A percentile compares a stretch with the other conserved stretches of the same genome.
These are phyloP conservation scores for Ambrosia trifida DNA, from an alignment of 129 eudicot species.

Conservation along the genomic window DNA sequence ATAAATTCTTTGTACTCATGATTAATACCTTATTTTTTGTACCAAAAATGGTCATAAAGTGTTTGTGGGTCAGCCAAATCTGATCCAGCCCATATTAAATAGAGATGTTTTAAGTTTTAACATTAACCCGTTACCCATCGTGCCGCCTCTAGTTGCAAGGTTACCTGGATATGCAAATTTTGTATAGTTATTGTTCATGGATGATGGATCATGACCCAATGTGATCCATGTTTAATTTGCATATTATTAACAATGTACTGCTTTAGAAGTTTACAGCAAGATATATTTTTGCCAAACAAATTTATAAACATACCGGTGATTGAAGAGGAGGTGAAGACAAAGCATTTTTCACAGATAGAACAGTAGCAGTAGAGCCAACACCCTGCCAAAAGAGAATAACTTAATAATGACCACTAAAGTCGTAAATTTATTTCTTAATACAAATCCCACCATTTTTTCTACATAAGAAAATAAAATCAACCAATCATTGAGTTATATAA, in stretches of 20 bases:
- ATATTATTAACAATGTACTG: slow-evolving; percentile 9
- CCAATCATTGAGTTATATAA: slow-evolving; percentile 20
- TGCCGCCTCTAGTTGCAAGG: too few species aligned
- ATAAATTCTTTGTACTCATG: too few species aligned
- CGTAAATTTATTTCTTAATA: slow-evolving; percentile 1
- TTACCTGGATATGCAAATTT: too few species aligned
- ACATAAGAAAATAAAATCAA: slow-evolving; percentile 21
- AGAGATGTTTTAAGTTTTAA: too few species aligned
- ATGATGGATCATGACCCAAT: neutral
- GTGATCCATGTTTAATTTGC: slow-evolving; percentile 15
- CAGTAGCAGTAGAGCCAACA: slow-evolving; percentile 67
- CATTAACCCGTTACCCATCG: too few species aligned
- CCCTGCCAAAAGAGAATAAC: slow-evolving; percentile 68
- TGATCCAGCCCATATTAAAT: too few species aligned
- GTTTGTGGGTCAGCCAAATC: too few species aligned
- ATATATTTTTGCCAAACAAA: slow-evolving; percentile 25
- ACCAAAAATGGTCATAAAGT: too few species aligned
- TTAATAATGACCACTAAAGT: slow-evolving; percentile 32
- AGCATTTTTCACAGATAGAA: slow-evolving; percentile 68
- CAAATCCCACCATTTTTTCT: slow-evolving; percentile 16
- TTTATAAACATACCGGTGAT: slow-evolving; percentile 67
- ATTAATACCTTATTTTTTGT: too few species aligned
- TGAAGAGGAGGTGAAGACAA: slow-evolving; percentile 60
- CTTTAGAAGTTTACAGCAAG: slow-evolving; percentile 3
- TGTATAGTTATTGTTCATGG: too few species aligned